Evolutionary conservation across 2,329 filamentous ascomycete genomes (phyloP), one percentile per base, ranked within the genome.

Genomic region (Pseudopithomyces chartarum): DNA sequence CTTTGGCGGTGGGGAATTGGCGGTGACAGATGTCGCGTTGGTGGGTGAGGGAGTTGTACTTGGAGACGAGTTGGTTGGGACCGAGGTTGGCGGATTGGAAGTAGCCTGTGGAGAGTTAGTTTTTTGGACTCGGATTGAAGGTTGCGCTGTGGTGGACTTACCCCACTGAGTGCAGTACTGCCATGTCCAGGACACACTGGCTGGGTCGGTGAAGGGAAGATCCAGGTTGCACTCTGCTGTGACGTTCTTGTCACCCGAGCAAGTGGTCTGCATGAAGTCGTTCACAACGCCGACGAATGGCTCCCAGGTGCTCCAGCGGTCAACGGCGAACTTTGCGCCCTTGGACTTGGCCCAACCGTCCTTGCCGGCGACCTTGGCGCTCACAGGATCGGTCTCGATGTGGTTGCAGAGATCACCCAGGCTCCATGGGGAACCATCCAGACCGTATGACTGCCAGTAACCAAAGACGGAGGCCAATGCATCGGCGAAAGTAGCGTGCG

Each of bases 131-230:
- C 19, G 8, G 13, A 34, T 34, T 34, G 7, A 13, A 34, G 7
- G 13, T 34, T 34, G n/a, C 13, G 34, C 13, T 13, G 34, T n/a
- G 12, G 34, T 38, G 34, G 34, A 38, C 67, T 59, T 58, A 73
- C 72, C 82, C 78, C 78, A 83, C 64, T 84, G 76, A 2, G 78
- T 81, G 67, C 82, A 85, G 63, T 79, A 81, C 62, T 84, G 81
- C 80, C 81, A 84, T 0, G 71, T 77, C 80, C 80, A 83, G 48
- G 70, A 68, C 57, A 83, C 80, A 1, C 56, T 62, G 7, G 73
- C 60, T 0, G 80, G 73, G 6, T 79, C 73, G 1, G 64, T 63
- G 42, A 74, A 68, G 4, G 57, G 59, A 17, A 67, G 60, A 32
- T 77, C 68, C 29, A 82, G 61, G 29, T 78, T 63, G 59, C 81